phyloP scores from a whole-genome alignment of 768 basidiomycete genomes.

The Thelephora aurantiotincta region DNA sequence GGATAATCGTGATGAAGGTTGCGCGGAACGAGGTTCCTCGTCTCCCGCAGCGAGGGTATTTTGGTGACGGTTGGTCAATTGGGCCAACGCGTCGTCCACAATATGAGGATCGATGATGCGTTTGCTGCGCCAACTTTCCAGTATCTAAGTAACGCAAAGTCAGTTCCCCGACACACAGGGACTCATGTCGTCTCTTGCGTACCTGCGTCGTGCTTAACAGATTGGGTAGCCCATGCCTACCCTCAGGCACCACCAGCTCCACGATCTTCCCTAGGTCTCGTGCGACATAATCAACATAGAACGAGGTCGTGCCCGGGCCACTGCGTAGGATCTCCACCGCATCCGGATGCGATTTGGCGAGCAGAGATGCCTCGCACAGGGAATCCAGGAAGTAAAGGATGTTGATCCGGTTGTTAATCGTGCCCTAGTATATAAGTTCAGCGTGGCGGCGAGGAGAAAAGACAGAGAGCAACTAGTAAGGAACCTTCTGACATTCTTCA shows the following conservation, averaged over 20 bases:
- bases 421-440: conserved; percentile 25
- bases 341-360: conserved; percentile 45
- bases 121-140: conserved; percentile 85
- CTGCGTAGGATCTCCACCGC: conserved; percentile 10
- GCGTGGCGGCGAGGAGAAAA: neutral
- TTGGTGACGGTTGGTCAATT: conserved; percentile 36
- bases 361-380: conserved; percentile 65
- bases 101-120: conserved; percentile 69
- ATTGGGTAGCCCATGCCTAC: conserved; percentile 80
- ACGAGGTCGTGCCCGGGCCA: conserved; percentile 25
- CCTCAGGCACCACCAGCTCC: conserved; percentile 76
- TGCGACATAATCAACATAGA: conserved; percentile 66
- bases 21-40: conserved; percentile 11
- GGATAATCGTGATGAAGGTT: conserved; percentile 11
- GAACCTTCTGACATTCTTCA: conserved; percentile 82
- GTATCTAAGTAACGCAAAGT: conserved; percentile 35
- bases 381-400: conserved; percentile 85
- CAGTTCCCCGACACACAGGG: neutral
- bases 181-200: conserved; percentile 5
- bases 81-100: conserved; percentile 53
- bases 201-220: conserved; percentile 82
- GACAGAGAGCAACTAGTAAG: conserved; percentile 1
- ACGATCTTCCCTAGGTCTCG: conserved; percentile 72
- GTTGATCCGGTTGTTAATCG: conserved; percentile 86
- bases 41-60: conserved; percentile 9